Base-by-base conservation (phyloP, 768 basidiomycete species). In the Roridomyces roridus region DNA sequence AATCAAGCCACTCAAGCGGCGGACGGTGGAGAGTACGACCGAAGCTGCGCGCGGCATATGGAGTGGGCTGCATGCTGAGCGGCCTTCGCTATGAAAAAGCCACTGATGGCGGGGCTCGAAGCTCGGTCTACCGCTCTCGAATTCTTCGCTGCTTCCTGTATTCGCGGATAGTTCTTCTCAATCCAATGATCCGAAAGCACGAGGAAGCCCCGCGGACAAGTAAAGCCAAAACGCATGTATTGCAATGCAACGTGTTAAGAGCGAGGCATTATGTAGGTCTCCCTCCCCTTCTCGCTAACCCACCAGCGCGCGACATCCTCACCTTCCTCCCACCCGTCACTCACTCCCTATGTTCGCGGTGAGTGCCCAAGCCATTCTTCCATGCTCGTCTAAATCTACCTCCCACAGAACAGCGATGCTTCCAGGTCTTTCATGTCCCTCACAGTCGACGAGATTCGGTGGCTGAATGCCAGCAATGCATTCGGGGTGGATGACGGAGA, bases 1-100 rank as follows among this genome's bases (percentile, higher is more conserved):
- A 73, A 94, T 96, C 54, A 87, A 86, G 68, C 80, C 87, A 14
- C 75, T 95, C 67, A 93, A 94, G 70, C 83, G 88, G 63, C 80
- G 85, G 56, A 79, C 82, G 17, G 88, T 96, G 25, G 86, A 91
- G 77, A 92, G 89, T 67, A 84, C 82, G 25, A 86, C 88, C 46
- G 90, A 92, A 74, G 82, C 91, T 17, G 80, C 91, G 10, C 86
- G 94, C 70, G 94, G 94, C 49, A 91, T 95, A 61, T 95, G 92
- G 93, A 91, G 88, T 68, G 92, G 93, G 18, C 73, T 95, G 59
- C 94, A 96, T 65, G 89, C 89, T 62, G 84, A 86, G 65, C 83
- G 87, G 52, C 87, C 89, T 17, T 51, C 64, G 11, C 73, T 83
- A 56, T 84, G 70, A 72, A 61, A 59, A 46, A 29, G 41, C 58